Base-by-base conservation (phyloP, 768 basidiomycete genomes). In the Trametes maxima region DNA sequence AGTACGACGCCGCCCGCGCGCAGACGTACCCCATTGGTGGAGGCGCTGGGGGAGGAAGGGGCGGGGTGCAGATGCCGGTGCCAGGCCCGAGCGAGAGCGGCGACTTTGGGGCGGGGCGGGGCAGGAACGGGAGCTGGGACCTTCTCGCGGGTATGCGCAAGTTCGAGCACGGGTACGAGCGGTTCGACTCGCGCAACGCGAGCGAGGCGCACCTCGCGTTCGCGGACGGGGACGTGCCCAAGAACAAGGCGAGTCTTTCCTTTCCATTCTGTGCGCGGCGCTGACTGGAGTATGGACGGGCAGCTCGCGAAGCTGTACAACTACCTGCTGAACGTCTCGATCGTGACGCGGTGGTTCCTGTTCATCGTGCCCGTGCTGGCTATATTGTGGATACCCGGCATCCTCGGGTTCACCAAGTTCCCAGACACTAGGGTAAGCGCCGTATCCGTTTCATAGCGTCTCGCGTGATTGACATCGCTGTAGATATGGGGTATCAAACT, bases 311-410 rank as follows among this genome's bases (percentile, higher is more conserved):
- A 80, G 66, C 70, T 88, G 4, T 93, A 92, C 75, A 78, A 87
- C 64, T 93, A 88, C 73, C 80, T 93, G 10, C 69, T 93, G 53
- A 88, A 87, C 68, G 83, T 83, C 19, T 90, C 89, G 2, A 87
- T 93, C 70, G 78, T 92, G 48, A 87, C 90, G 8, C 83, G 92
- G 39, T 94, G 92, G 92, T 78, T 85, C 21, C 63, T 94, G 33
- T 89, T 88, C 76, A 91, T 95, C 68, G 70, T 93, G 17, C 92
- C 92, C 1, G 73, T 92, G 25, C 75, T 92, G 40, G 84, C 73
- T 33, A 64, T 87, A 25, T 62, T 89, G 1, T 90, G 89, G 88
- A 86, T 90, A 35, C 89, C 88, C 1, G 89, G 86, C 10, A 92
- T 94, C 63, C 74, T 95, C 35, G 80, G 81, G 25, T 68, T 92